phyloP scores from a whole-genome alignment of 2,329 filamentous ascomycete species.

The Monilinia polystroma region DNA sequence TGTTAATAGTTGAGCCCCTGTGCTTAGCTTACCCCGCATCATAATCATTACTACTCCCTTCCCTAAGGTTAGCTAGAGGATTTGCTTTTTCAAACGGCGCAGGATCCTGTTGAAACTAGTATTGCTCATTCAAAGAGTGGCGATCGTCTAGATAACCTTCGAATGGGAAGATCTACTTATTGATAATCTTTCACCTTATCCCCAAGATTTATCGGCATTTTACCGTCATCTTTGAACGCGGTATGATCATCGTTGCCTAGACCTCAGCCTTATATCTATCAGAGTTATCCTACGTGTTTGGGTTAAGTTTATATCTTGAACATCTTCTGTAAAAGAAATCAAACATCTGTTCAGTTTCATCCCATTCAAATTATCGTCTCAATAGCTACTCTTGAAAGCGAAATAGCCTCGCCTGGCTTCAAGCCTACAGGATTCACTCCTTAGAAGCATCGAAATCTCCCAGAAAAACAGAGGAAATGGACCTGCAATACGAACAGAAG shows the following conservation, averaged over 20 bases:
- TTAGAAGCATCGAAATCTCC: background rate
- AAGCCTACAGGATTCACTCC: background rate
- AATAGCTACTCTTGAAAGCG: background rate
- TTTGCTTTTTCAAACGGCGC: background rate
- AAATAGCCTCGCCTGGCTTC: background rate
- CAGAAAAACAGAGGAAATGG: background rate
- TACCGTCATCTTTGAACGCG: no score
- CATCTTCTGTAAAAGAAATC: background rate
- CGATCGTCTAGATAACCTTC: background rate
- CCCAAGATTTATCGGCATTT: background rate
- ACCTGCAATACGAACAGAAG: background rate
- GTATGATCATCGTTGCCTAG: background rate
- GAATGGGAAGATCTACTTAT: background rate
- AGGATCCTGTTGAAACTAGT: background rate
- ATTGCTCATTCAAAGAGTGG: background rate
- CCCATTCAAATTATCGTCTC: background rate
- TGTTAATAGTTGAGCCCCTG: background rate
- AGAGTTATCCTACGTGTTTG: background rate
- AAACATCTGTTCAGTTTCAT: background rate
- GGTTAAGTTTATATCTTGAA: background rate
- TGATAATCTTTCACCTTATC: background rate
- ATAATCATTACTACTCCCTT: background rate
- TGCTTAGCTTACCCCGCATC: background rate
- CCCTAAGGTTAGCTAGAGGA: background rate
- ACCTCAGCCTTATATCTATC: constrained; percentile 1